Evolutionary conservation across 2,329 filamentous ascomycete genomes (phyloP), one percentile per base, ranked within the genome.

Genomic region (Fusarium tanahbumbuense): DNA sequence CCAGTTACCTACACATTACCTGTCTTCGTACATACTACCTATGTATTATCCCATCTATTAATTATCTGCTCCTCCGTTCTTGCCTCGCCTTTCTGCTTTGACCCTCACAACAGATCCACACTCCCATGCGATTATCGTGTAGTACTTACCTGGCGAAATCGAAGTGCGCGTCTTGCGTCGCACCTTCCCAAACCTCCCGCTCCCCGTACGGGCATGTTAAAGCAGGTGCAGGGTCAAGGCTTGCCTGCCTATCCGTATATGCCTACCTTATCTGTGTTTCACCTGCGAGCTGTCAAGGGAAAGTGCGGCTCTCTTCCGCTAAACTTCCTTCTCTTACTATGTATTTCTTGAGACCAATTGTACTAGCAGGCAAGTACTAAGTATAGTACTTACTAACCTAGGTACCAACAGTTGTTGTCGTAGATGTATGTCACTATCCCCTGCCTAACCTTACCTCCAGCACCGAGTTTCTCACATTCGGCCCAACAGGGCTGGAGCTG

Each of bases 131-230:
- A 42, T 34, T 50, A 49, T 48, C 63, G 55, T 66, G 61, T 66
- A 66, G 49, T 66, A 60, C 44, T 27, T 48, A 41, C 37, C 34
- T 45, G 27, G n/a, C 47, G 28, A 56, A 23, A 34, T 47, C 37
- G 25, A 64, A 20, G 56, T 60, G 56, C 41, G 50, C 28, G 44
- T 49, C 57, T 44, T 64, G 53, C 42, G 27, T 56, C 30, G 53
- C 67, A 54, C 67, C 62, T 70, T 64, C 67, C 62, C 62, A 67
- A 68, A 56, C 42, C 55, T 20, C 20, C 32, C 56, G 28, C 41
- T 64, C 40, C 25, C 60, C 20, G 41, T 47, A 27, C 40, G 49
- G 37, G n/a, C 50, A 64, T 27, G 42, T 34, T 23, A 63, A 53
- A 52, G 48, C 8, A 56, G 45, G 59, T 30, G 47, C 50, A 64